A percentile compares a stretch with the other conserved stretches of the same genome.
Evolutionary conservation across 2,329 filamentous ascomycete genomes (phyloP).

Genomic region (Hypoxylon rubiginosum): DNA sequence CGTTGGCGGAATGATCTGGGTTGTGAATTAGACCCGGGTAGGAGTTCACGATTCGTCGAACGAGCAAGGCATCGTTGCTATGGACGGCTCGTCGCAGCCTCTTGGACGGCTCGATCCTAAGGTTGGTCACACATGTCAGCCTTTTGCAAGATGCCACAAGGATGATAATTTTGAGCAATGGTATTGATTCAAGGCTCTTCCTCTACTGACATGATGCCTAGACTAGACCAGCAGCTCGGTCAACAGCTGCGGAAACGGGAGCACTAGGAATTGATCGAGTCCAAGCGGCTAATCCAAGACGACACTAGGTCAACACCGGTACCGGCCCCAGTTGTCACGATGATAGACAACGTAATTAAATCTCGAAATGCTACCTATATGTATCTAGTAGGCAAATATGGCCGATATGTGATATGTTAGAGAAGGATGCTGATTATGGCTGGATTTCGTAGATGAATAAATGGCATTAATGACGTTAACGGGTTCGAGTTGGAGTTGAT

Average conservation of each 20-base stretch:
- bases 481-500: background rate
- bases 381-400: background rate
- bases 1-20: slow-evolving; percentile 76
- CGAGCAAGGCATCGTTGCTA: slow-evolving; percentile 78
- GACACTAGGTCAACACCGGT: background rate
- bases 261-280: background rate
- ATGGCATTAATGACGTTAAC: background rate
- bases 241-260: background rate
- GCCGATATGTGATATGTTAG: background rate
- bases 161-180: no score
- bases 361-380: background rate
- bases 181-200: no score
- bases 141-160: background rate
- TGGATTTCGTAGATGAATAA: slow-evolving; percentile 1
- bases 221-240: background rate
- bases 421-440: background rate
- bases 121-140: slow-evolving; percentile 14
- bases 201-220: slow-evolving; percentile 5
- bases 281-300: background rate
- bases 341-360: background rate
- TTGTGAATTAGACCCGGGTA: slow-evolving; percentile 81
- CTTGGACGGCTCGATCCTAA: slow-evolving; percentile 76
- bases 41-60: slow-evolving; percentile 80
- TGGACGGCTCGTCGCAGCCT: slow-evolving; percentile 87
- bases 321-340: slow-evolving; percentile 1